Evolutionary conservation across 2,329 filamentous ascomycete genomes (phyloP), one percentile per base, ranked within the genome.

Genomic region (Lasiodiplodia citricola): DNA sequence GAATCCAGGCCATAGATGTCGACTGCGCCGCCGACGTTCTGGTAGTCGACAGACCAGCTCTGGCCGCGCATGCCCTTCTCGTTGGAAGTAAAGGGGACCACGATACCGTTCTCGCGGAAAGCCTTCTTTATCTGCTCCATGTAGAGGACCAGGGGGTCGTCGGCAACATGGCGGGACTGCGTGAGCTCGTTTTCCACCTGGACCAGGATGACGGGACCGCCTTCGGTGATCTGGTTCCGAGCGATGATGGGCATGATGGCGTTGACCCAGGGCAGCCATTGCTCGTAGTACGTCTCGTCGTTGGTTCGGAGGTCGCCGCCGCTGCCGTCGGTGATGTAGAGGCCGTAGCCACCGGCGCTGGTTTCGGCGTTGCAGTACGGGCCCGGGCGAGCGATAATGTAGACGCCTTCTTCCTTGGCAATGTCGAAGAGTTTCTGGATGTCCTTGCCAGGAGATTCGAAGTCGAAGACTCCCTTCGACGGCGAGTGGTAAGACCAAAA

Each of bases 331-430:
- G 87, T 90, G 6, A 88, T 75, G 87, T 88, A 91, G 1, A 88
- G 78, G 0, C 88, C 87, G 68, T 89, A 87, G 0, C 88, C 88
- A 38, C 89, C 88, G 0, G 85, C 87, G 70, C 86, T 89, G 3
- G 87, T 83, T 74, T 90, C 89, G 1, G 88, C 88, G 70, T 90
- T 91, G 68, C 88, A 84, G 68, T 90, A 91, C 0, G 87, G 87
- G 0, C 88, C 88, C 0, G 87, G 87, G 0, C 88, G 81, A 1
- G 85, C 82, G 35, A 88, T 83, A 50, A 87, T 82, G 70, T 87
- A 88, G 50, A 88, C 77, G 2, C 86, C 86, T 28, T 87, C 77
- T 50, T 86, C 80, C 70, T 87, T 83, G 3, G 86, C 86, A 31
- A 87, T 79, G 35, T 85, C 83, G 64, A 87, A 83, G 51, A 88